Base-by-base conservation (phyloP, 176 grass and related monocot species). In the Rhipidocladum racemiflorum region DNA sequence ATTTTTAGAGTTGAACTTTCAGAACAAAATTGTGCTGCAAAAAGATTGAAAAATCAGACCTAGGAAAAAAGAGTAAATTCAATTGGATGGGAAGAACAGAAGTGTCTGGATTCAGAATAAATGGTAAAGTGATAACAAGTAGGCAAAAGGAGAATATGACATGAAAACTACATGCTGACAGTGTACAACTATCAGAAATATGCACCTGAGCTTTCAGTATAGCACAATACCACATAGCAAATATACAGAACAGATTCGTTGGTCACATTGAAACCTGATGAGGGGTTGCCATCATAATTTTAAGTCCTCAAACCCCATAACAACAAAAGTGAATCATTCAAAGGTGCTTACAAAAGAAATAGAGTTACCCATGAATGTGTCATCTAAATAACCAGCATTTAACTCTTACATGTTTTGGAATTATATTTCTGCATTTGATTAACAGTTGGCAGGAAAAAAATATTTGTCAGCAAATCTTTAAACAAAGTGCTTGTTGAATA, bases 61-160 rank as follows among this genome's bases (percentile, higher is more conserved):
- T 63, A n/a, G 34, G 14, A 50, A 83, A 71, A 65, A 79, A 48
- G 61, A 15, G 18, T 55, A 68, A 55, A 39, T 55, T 40, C 36
- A 56, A 27, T 40, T 76, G 60, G 40, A 79, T n/a, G 40, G 36
- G 54, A 16, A 69, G 42, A 78, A 78, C 43, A 20, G 15, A 62
- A 39, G 43, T 53, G 39, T 25, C 20, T 61, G 29, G 61, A 17
- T 85, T 61, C 53, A 75, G 62, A 76, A 65, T 43, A 81, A 13
- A 67, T 3, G n/a, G 18, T 21, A 54, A 75, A 78, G 12, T 0
- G 46, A 35, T 32, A 72, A 42, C 34, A 85, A 69, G 11, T 34
- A 72, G 12, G 20, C 6, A 23, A 61, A 61, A 17, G 68, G 65
- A 29, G 16, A 68, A 85, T 71, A 48, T 60, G 35, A 39, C 42